phyloP scores from a whole-genome alignment of 75 land plant genomes.

The Picea sitchensis region DNA sequence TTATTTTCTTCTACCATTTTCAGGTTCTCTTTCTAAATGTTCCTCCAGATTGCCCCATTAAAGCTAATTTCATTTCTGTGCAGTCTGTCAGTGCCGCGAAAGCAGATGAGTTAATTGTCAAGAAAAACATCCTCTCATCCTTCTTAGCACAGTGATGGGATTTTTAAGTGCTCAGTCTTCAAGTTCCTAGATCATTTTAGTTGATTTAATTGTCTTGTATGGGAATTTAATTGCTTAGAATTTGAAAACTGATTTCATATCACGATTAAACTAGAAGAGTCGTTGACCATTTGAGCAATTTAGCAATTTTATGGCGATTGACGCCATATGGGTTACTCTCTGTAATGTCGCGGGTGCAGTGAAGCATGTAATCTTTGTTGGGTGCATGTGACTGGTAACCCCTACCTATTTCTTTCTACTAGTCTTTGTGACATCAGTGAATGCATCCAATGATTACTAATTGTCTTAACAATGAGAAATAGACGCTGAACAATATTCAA shows the following conservation, averaged over 20 bases:
- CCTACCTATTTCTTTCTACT: neutral
- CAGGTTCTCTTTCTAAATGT: neutral
- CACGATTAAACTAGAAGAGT: neutral
- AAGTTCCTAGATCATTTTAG: neutral
- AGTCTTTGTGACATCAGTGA: neutral
- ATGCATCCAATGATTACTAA: neutral
- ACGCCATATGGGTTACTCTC: neutral
- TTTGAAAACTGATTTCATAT: neutral
- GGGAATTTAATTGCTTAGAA: neutral
- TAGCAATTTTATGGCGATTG: neutral
- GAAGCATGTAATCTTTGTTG: neutral
- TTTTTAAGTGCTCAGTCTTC: neutral
- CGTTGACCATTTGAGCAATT: neutral
- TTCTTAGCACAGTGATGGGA: conserved; percentile 26
- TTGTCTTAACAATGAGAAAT: too few species aligned
- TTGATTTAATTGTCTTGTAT: neutral
- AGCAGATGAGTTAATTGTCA: conserved; percentile 80
- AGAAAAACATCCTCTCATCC: conserved; percentile 76
- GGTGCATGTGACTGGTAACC: neutral
- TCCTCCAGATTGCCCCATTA: neutral
- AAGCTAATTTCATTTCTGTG: conserved; percentile 7
- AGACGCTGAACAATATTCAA: neutral
- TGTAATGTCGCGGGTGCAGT: neutral
- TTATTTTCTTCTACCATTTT: conserved; percentile 2
- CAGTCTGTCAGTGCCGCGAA: conserved; percentile 76